Base-by-base conservation (phyloP, 2,329 filamentous ascomycete genomes). In the Colletotrichum melonis region DNA sequence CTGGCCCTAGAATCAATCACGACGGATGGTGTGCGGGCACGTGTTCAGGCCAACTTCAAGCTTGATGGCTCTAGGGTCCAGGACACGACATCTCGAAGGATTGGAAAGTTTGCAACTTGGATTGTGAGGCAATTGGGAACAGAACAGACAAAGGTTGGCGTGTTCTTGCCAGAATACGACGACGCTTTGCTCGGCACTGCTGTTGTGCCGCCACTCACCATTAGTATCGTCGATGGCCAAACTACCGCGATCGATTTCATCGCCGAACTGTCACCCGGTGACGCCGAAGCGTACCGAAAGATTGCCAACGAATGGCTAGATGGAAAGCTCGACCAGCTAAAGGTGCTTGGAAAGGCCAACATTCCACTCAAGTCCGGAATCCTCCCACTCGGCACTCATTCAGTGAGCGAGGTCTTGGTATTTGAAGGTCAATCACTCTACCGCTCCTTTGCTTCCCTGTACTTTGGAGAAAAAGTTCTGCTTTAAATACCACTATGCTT, bases 271-370 rank as follows among this genome's bases (percentile, higher is more conserved):
- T 85, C 89, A 49, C 93, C 95, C 30, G 95, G 95, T 35, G 90
- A 95, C 78, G 85, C 94, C 16, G 91, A 95, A 67, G 92, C 92
- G 6, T 91, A 98, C 77, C 92, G 94, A 73, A 89, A 89, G 72
- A 89, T 98, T 75, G 95, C 94, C 59, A 95, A 97, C 80, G 93
- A 98, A 81, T 98, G 95, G 92, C 85, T 99, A 73, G 91, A 94
- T 67, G 95, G 95, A 52, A 92, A 91, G 67, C 85, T 98, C 71
- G 89, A 91, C 12, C 87, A 89, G 69, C 84, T 99, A 70, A 90
- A 89, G 74, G 85, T 98, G 16, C 88, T 92, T 67, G 96, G 93
- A 56, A 93, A 92, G 78, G 92, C 94, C 30, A 86, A 92, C 52
- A 86, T 98, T 49, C 88, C 88, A 38, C 83, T 98, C 69, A 95